phyloP scores from a whole-genome alignment of 768 basidiomycete species.

The Pleurotus pulmonarius region DNA sequence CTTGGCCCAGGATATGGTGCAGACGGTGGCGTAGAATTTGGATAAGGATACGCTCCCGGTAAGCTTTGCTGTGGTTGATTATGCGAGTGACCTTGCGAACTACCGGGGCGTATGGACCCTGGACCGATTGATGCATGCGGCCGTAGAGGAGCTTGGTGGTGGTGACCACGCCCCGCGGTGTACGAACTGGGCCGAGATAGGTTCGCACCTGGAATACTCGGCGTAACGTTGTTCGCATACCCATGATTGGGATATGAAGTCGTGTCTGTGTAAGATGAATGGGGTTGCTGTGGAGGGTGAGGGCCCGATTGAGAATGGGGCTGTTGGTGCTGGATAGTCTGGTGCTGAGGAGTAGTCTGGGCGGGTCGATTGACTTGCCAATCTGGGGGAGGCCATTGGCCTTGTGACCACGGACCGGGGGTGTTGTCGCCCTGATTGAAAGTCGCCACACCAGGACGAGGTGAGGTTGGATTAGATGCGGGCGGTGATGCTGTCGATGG shows the following conservation, averaged over 20 bases:
- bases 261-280: neutral
- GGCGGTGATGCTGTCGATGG: constrained; percentile 5
- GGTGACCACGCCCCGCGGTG: constrained; percentile 2
- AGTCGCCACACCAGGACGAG: constrained; percentile 6
- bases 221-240: neutral
- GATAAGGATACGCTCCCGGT: neutral
- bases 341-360: constrained; percentile 12
- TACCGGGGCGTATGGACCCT: neutral
- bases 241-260: constrained; percentile 4
- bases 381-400: constrained; percentile 41
- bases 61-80: neutral
- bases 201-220: neutral
- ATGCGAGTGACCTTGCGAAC: neutral
- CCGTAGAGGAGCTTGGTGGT: neutral
- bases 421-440: constrained; percentile 2
- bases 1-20: constrained; percentile 14
- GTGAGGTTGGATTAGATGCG: constrained; percentile 5
- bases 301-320: neutral
- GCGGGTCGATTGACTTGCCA: constrained; percentile 25
- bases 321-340: constrained; percentile 1
- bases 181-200: constrained; percentile 3
- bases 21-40: constrained; percentile 18
- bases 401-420: constrained; percentile 21
- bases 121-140: constrained; percentile 5
- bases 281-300: neutral